Conservation (phyloP, 1,139 yeast species). For the Lodderomyces metapsilosis region DNA sequence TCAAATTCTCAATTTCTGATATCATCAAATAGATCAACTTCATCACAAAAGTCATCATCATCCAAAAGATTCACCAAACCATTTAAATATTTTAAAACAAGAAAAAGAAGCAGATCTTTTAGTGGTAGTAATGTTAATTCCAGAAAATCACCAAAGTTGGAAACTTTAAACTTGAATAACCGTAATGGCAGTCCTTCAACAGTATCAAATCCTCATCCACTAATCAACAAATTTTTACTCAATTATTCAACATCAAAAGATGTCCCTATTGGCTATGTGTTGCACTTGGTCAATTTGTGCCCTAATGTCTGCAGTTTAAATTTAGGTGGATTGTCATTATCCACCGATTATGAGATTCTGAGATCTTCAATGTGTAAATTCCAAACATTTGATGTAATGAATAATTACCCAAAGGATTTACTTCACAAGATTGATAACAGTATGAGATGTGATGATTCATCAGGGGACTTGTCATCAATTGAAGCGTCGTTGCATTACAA, state of each 20-base stretch:
- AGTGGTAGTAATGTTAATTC: constrained; percentile 8
- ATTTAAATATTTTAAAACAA: constrained; percentile 25
- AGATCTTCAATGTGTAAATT: constrained; percentile 31
- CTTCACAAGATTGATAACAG: constrained; percentile 23
- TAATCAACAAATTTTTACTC: constrained; percentile 53
- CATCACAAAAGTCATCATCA: constrained; percentile 18
- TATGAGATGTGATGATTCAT: constrained; percentile 15
- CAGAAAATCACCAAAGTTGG: constrained; percentile 14
- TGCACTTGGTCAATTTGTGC: constrained; percentile 60
- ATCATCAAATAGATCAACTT: constrained; percentile 19
- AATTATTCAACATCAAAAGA: constrained; percentile 62
- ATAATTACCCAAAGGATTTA: constrained; percentile 37
- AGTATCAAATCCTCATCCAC: constrained; percentile 45
- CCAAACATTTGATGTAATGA: constrained; percentile 38
- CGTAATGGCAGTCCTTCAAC: constrained; percentile 7
- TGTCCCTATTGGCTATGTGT: constrained; percentile 64
- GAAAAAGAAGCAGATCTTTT: constrained; percentile 19
- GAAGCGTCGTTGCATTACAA: background rate
- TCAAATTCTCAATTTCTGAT: constrained; percentile 22
- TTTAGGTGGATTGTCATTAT: constrained; percentile 54
- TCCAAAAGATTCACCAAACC: constrained; percentile 23
- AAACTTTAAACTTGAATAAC: constrained; percentile 10
- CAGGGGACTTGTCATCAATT: constrained; percentile 4
- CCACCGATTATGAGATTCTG: constrained; percentile 56
- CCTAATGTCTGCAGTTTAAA: constrained; percentile 52